Base-by-base conservation (phyloP, 768 basidiomycete genomes). In the Serendipita vermifera region DNA sequence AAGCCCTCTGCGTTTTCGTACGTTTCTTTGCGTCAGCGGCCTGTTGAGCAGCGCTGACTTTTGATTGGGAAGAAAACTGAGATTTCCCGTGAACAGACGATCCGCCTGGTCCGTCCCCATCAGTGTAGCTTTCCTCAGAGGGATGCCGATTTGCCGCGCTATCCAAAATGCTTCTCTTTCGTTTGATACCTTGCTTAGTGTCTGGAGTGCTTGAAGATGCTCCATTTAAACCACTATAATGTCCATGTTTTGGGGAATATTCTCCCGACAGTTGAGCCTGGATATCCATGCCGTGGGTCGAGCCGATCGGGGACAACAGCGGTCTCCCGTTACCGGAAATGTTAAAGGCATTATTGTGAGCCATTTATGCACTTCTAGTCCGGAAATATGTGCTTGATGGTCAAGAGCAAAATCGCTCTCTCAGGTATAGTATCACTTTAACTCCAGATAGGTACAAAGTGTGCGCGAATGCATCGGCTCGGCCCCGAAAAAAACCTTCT, bases 1-100 rank as follows among this genome's bases (percentile, higher is more conserved):
- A 94, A 5, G 91, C 91, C 54, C 91, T 80, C 66, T 86, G 85
- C 11, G 88, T 94, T 72, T 94, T 94, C 11, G 87, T 88, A 56
- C 90, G 82, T 69, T 93, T 93, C 73, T 87, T 89, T 11, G 27
- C 22, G 9, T 51, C 46, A 15, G 4, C 15, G 20, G 24, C 15
- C 46, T 51, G 46, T 20, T 15, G 20, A 26, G 17, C 9, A 5
- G 20, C 17, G 29, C 22, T 29, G 20, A 26, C 31, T 11, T 43
- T 43, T 29, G 9, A 9, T n/a, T 29, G 17, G 29, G 24, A 29
- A 29, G 39, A 17, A 41, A 26, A 41, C 26, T 17, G 26, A 20
- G 46, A 20, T 7, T 4, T 9, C 24, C 9, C 9, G 46, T 20
- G 46, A 29, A 20, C 46, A 5, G 46, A 51, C 7, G 17, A 20